These are phyloP conservation scores for Colletotrichum sp. DNA, from an alignment of 2,329 filamentous ascomycete species.

Conservation along the genomic window DNA sequence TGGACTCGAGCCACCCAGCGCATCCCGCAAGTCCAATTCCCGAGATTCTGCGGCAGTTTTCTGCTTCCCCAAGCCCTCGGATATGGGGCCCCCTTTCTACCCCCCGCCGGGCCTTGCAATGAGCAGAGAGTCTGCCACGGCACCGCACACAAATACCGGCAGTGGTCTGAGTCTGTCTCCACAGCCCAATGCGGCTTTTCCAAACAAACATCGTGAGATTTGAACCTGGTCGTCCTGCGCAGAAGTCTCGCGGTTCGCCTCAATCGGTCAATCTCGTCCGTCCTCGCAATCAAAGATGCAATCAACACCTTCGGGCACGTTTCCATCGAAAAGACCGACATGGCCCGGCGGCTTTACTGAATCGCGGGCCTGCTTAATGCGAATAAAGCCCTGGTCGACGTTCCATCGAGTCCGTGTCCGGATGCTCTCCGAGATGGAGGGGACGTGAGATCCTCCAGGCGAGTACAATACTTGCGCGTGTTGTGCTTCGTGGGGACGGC, in stretches of 20 bases:
- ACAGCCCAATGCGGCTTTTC: background rate
- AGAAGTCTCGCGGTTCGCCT: background rate
- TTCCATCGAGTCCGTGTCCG: slow-evolving; percentile 3
- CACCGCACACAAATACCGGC: background rate
- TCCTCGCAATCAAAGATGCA: background rate
- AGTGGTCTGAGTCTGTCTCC: background rate
- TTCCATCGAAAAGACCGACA: slow-evolving; percentile 5
- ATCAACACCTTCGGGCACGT: background rate
- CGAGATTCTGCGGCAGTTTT: background rate
- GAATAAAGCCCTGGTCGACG: slow-evolving; percentile 10
- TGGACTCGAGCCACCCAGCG: background rate
- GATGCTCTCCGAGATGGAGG: background rate
- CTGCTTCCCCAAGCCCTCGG: background rate
- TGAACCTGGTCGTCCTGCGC: background rate
- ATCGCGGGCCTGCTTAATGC: background rate
- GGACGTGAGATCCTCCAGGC: background rate
- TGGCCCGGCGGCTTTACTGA: background rate
- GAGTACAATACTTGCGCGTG: background rate
- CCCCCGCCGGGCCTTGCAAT: background rate
- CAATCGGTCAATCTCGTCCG: background rate
- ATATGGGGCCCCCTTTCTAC: background rate
- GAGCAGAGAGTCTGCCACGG: background rate
- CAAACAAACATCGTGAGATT: background rate
- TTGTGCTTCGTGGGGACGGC: background rate
- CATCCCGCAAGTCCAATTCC: background rate